A percentile compares a stretch with the other conserved stretches of the same genome.
Evolutionary conservation across 2,329 filamentous ascomycete genomes (phyloP).

Genomic region (Immersiporthe knoxdaviesiana): DNA sequence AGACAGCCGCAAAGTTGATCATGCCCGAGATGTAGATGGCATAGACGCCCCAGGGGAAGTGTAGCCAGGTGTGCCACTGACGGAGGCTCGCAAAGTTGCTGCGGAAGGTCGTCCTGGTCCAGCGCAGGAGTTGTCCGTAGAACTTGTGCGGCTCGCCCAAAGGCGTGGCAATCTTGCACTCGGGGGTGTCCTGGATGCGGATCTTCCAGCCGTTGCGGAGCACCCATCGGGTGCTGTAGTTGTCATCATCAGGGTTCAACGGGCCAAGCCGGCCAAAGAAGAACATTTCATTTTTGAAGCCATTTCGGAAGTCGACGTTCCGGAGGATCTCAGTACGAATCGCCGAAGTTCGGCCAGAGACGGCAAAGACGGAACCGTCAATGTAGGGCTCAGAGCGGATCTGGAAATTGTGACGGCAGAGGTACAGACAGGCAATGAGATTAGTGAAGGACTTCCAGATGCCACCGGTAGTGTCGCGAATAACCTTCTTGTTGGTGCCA

Average conservation of each 20-base stretch:
- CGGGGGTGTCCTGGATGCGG: constrained; percentile 55
- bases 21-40: constrained; percentile 58
- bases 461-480: constrained; percentile 39
- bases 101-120: constrained; percentile 62
- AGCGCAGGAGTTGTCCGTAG: constrained; percentile 56
- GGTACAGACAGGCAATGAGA: constrained; percentile 61
- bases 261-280: constrained; percentile 48
- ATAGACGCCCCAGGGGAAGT: constrained; percentile 57
- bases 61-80: constrained; percentile 42
- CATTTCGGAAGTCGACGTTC: constrained; percentile 44
- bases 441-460: constrained; percentile 49
- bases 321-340: constrained; percentile 55
- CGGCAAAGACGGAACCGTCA: constrained; percentile 61
- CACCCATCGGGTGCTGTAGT: constrained; percentile 60
- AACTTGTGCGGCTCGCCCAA: constrained; percentile 57
- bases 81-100: constrained; percentile 55
- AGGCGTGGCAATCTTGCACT: constrained; percentile 54
- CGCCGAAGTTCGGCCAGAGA: constrained; percentile 58
- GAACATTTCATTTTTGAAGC: constrained; percentile 55
- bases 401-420: constrained; percentile 66
- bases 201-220: constrained; percentile 55
- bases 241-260: constrained; percentile 63
- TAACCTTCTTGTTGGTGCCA: constrained; percentile 59
- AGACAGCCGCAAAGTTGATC: constrained; percentile 59
- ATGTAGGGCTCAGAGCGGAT: constrained; percentile 58